phyloP scores from a whole-genome alignment of 2,329 filamentous ascomycete genomes.

The Neonectria neomacrospora region DNA sequence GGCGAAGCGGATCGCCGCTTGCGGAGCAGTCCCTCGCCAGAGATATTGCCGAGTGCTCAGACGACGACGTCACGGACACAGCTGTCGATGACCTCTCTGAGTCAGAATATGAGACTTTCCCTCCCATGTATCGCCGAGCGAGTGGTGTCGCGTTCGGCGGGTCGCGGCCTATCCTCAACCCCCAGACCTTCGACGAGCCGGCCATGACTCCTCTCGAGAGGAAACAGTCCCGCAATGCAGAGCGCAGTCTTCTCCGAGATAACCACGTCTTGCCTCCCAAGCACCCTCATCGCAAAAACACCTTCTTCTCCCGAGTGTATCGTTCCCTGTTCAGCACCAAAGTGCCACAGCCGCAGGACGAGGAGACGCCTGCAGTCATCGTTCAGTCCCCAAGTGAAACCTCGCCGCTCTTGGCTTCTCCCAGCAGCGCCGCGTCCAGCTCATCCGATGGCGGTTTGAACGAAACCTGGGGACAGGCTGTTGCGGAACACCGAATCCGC shows the following conservation, averaged over 20 bases:
- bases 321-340: conserved; percentile 67
- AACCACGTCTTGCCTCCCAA: conserved; percentile 74
- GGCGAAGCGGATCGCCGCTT: conserved; percentile 70
- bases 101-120: conserved; percentile 54
- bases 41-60: conserved; percentile 73
- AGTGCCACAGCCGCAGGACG: conserved; percentile 48
- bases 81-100: conserved; percentile 47
- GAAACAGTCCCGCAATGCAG: conserved; percentile 66
- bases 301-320: conserved; percentile 57
- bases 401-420: conserved; percentile 53
- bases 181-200: conserved; percentile 59
- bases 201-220: conserved; percentile 65
- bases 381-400: conserved; percentile 55
- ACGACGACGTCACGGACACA: conserved; percentile 59
- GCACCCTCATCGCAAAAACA: conserved; percentile 53
- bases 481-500: conserved; percentile 81
- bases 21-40: conserved; percentile 73
- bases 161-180: conserved; percentile 75
- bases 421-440: conserved; percentile 51
- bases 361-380: conserved; percentile 52
- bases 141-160: conserved; percentile 80
- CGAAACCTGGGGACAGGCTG: conserved; percentile 86
- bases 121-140: conserved; percentile 76
- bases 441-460: conserved; percentile 68
- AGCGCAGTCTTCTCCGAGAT: conserved; percentile 70